Conservation (phyloP, 495 filamentous ascomycete genomes). For the Stereocaulon alpinum region DNA sequence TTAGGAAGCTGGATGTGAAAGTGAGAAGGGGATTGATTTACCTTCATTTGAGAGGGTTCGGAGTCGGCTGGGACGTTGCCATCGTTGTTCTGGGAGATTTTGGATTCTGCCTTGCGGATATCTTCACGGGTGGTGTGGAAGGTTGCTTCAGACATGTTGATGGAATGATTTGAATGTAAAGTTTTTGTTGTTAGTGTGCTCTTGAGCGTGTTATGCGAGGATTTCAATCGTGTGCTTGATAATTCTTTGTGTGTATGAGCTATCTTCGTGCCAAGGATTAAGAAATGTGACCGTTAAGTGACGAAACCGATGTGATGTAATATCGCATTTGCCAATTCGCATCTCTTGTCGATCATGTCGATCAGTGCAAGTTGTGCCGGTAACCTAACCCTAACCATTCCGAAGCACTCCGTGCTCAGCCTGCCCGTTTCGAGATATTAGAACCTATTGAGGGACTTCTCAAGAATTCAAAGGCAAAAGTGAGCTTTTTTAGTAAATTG, state of each 20-base stretch:
- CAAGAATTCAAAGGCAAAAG: too few relatives aligned
- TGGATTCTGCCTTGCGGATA: conserved; percentile 42
- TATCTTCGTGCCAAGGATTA: conserved; percentile 20
- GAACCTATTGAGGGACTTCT: too few relatives aligned
- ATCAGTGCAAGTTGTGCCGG: neutral
- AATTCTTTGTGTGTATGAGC: neutral
- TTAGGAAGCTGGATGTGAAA: too few relatives aligned
- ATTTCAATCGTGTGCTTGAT: neutral
- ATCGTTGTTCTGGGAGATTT: conserved; percentile 30
- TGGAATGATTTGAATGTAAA: neutral
- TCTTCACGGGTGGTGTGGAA: conserved; percentile 44
- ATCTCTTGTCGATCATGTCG: conserved; percentile 1
- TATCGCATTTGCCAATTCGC: conserved; percentile 15
- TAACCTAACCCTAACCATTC: neutral
- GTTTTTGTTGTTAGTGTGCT: conserved; percentile 17
- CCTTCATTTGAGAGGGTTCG: conserved; percentile 40
- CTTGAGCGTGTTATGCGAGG: neutral
- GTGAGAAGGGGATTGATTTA: neutral
- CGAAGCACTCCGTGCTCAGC: too few relatives aligned
- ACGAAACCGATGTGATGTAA: conserved; percentile 21
- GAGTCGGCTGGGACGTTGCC: conserved; percentile 38
- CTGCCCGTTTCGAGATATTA: too few relatives aligned
- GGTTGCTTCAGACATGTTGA: conserved; percentile 40
- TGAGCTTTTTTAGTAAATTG: too few relatives aligned
- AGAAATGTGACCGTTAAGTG: conserved; percentile 20